Conservation (phyloP, 306 rosid genomes). For the Cucumis sativus region DNA sequence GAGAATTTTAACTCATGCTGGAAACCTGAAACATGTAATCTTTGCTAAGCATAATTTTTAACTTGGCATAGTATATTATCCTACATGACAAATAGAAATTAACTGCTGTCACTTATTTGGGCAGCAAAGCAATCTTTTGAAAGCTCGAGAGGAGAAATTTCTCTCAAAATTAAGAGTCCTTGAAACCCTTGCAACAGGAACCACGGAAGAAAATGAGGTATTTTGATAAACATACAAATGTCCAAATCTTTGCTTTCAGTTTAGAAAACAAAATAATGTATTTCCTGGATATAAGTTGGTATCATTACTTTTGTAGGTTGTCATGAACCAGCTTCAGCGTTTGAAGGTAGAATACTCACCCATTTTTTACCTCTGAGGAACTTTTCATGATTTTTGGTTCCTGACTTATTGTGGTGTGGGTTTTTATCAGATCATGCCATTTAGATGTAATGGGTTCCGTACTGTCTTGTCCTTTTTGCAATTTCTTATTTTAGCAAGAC, state of each 20-base stretch:
- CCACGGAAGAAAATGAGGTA: conserved; percentile 78
- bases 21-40: conserved; percentile 61
- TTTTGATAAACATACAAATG: conserved; percentile 8
- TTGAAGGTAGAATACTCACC: conserved; percentile 49
- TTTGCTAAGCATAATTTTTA: not conserved
- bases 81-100: conserved; percentile 13
- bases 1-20: conserved; percentile 55
- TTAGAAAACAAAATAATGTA: not conserved
- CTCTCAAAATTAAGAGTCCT: conserved; percentile 60
- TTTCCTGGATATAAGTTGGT: conserved; percentile 10
- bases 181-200: conserved; percentile 67
- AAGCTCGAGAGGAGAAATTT: conserved; percentile 76
- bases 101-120: conserved; percentile 17
- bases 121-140: conserved; percentile 64
- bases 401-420: not conserved
- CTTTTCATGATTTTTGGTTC: not conserved
- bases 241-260: conserved; percentile 8
- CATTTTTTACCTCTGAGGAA: conserved; percentile 10
- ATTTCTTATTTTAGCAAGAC: not conserved
- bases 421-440: not conserved
- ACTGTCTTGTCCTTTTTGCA: not conserved
- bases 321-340: conserved; percentile 59
- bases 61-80: not conserved
- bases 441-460: not conserved
- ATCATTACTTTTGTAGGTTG: conserved; percentile 36